Conservation (phyloP, 2,329 filamentous ascomycete species). For the Aspergillus versicolor region DNA sequence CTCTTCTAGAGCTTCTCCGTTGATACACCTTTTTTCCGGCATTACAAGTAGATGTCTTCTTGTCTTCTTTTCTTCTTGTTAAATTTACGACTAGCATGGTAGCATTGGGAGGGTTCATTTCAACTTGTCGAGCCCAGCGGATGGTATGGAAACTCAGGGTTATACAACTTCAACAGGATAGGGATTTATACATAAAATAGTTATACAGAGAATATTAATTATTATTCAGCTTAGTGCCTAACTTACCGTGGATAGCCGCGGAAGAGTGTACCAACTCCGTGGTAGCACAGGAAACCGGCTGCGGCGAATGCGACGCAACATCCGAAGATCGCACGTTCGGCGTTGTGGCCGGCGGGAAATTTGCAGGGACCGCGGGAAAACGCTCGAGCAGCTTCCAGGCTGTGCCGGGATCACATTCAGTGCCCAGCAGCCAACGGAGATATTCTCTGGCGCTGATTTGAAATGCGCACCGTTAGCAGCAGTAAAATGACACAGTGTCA, state of each 20-base stretch:
- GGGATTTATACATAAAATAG: slow-evolving; percentile 2
- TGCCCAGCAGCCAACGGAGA: neutral
- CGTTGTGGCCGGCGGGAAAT: slow-evolving; percentile 8
- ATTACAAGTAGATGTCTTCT: neutral
- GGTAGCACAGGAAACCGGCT: neutral
- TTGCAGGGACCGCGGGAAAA: slow-evolving; percentile 10
- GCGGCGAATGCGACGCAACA: slow-evolving; percentile 7
- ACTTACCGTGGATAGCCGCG: neutral
- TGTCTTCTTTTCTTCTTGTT: neutral
- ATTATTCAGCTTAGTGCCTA: neutral
- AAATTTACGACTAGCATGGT: slow-evolving; percentile 2
- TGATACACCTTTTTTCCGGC: neutral
- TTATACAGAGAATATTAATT: neutral
- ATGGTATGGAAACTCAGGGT: neutral
- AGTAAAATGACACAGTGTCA: neutral
- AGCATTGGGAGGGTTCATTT: slow-evolving; percentile 14
- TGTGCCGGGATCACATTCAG: no score
- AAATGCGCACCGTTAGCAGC: neutral
- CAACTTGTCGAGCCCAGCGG: slow-evolving; percentile 10
- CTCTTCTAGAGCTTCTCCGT: slow-evolving; percentile 67
- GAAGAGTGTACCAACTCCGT: neutral
- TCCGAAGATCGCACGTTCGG: slow-evolving; percentile 15
- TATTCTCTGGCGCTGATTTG: neutral
- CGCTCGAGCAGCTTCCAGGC: neutral
- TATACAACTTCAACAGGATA: slow-evolving; percentile 12